Conservation (phyloP, 192 early-diverging fungal genomes). For the Phycomyces blakesleeanus region DNA sequence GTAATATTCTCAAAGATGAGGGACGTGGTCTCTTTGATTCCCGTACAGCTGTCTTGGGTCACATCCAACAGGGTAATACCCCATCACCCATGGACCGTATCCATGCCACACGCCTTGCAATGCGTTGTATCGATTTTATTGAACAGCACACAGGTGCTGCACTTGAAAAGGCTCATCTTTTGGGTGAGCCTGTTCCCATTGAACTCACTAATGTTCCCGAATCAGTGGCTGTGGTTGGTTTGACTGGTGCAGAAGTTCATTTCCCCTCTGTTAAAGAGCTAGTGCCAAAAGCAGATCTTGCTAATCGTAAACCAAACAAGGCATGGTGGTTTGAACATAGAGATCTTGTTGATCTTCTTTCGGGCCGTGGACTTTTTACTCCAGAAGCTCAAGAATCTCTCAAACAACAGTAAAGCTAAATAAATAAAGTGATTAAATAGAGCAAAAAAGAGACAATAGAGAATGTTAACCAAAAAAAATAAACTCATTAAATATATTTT, state of each 20-base stretch:
- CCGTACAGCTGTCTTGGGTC: slow-evolving; percentile 86
- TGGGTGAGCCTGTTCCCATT: slow-evolving; percentile 50
- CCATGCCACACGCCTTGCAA: slow-evolving; percentile 82
- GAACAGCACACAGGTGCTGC: slow-evolving; percentile 53
- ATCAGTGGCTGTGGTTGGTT: slow-evolving; percentile 78
- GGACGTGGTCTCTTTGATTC: slow-evolving; percentile 86
- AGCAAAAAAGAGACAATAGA: no score
- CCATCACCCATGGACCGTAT: slow-evolving; percentile 91
- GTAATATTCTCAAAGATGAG: slow-evolving; percentile 84
- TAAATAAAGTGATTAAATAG: no score
- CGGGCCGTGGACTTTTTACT: slow-evolving; percentile 44
- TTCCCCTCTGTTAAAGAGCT: slow-evolving; percentile 69
- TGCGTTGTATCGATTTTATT: slow-evolving; percentile 80
- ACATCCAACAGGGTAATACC: slow-evolving; percentile 92
- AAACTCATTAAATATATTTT: no score
- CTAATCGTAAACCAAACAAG: slow-evolving; percentile 62
- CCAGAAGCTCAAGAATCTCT: not conserved
- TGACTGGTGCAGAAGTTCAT: slow-evolving; percentile 70
- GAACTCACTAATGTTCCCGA: slow-evolving; percentile 47
- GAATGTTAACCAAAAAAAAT: no score
- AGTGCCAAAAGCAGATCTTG: slow-evolving; percentile 73
- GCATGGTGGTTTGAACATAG: slow-evolving; percentile 67
- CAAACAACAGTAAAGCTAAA: no score
- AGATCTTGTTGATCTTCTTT: slow-evolving; percentile 59
- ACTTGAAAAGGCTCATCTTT: slow-evolving; percentile 36